Conservation (phyloP, 371 early-diverging fungal species). For the Mortierella sp. region DNA sequence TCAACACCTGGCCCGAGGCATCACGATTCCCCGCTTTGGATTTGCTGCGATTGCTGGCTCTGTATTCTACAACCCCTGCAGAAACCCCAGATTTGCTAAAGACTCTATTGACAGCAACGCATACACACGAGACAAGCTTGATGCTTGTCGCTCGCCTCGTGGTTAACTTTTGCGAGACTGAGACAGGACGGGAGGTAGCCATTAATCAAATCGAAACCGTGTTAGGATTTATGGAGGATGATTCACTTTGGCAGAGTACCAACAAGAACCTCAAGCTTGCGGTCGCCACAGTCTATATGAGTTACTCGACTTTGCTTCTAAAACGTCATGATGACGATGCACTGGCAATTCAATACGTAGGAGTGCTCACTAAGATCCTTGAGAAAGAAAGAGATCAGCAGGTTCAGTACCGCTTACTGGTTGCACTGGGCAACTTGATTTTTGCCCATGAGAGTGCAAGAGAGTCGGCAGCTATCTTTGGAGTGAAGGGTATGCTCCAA, state of each 20-base stretch:
- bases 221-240: constrained; percentile 43
- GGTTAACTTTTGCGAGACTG: constrained; percentile 57
- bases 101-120: constrained; percentile 28
- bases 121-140: constrained; percentile 52
- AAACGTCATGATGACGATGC: constrained; percentile 45
- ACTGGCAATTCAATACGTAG: constrained; percentile 40
- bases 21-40: constrained; percentile 91
- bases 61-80: constrained; percentile 59
- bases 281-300: constrained; percentile 45
- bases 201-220: constrained; percentile 28
- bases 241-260: constrained; percentile 45
- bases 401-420: constrained; percentile 50
- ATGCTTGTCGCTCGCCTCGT: constrained; percentile 56
- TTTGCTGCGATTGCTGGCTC: constrained; percentile 77
- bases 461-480: constrained; percentile 53
- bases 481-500: constrained; percentile 35
- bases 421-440: constrained; percentile 53
- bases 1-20: constrained; percentile 70
- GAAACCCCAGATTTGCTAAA: constrained; percentile 40
- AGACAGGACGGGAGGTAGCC: constrained; percentile 30
- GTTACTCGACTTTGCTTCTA: constrained; percentile 46
- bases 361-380: constrained; percentile 32
- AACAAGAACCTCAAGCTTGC: constrained; percentile 46
- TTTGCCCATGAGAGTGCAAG: constrained; percentile 51
- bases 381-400: constrained; percentile 50